A percentile compares a stretch with the other conserved stretches of the same genome.
Conservation (phyloP, 176 grass and related monocot genomes). For the maize (Zea mays) region DNA sequence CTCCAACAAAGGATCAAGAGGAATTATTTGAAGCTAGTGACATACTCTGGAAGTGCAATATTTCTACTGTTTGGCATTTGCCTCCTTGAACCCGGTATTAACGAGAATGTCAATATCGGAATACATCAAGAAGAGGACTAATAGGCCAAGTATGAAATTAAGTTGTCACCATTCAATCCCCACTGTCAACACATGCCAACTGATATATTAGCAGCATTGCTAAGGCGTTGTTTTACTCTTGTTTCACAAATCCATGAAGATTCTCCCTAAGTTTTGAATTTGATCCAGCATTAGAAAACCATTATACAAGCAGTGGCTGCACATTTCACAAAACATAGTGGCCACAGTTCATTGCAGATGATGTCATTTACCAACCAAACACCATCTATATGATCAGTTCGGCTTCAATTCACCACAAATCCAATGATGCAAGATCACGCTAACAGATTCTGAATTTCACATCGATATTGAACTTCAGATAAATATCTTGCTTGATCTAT, state of each 20-base stretch:
- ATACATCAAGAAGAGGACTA: not conserved
- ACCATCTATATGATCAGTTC: not conserved
- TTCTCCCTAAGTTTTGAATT: not conserved
- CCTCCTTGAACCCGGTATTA: not conserved
- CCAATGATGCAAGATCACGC: not conserved
- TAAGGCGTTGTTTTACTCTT: not conserved
- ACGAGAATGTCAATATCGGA: not conserved
- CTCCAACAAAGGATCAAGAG: not conserved
- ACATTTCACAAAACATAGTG: not conserved
- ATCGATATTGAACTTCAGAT: not conserved
- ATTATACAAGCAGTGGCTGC: not conserved
- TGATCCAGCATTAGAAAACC: not conserved
- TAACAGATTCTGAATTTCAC: not conserved
- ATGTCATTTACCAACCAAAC: not conserved
- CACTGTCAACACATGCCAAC: conserved; percentile 1
- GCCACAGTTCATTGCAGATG: not conserved
- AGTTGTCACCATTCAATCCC: not conserved
- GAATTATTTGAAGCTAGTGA: conserved; percentile 7
- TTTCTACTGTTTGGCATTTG: not conserved
- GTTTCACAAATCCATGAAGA: not conserved
- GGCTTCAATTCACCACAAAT: not conserved
- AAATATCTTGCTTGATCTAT: not conserved
- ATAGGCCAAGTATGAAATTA: not conserved
- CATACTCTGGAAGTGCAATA: not conserved
- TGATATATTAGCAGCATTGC: not conserved